These are phyloP conservation scores for Podaxis pistillaris DNA, from an alignment of 768 basidiomycete genomes.

Conservation along the genomic window DNA sequence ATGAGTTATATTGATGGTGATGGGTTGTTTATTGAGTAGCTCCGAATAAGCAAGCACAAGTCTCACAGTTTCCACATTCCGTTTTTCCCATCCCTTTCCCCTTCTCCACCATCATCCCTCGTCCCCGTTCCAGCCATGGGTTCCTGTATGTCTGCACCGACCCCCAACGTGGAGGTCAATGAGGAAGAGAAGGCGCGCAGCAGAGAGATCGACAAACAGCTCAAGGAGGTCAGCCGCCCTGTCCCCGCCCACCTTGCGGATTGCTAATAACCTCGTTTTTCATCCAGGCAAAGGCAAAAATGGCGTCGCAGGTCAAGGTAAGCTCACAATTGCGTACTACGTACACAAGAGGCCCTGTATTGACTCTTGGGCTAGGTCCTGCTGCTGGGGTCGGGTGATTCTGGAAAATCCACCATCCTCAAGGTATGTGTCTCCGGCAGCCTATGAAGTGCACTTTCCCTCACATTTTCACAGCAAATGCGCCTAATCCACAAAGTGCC, in stretches of 20 bases:
- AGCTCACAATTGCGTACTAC: constrained; percentile 14
- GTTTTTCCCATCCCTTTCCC: constrained; percentile 13
- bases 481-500: constrained; percentile 88
- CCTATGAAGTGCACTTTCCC: background rate
- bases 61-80: constrained; percentile 5
- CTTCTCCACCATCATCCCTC: constrained; percentile 3
- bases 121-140: constrained; percentile 50
- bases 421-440: constrained; percentile 34
- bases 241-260: background rate
- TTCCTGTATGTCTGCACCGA: constrained; percentile 68
- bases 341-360: constrained; percentile 2
- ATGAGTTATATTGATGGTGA: constrained; percentile 2
- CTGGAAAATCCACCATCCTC: constrained; percentile 89
- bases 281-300: constrained; percentile 65
- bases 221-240: constrained; percentile 61
- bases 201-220: constrained; percentile 70
- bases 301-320: constrained; percentile 78
- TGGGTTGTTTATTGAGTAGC: background rate
- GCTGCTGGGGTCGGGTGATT: constrained; percentile 89
- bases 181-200: constrained; percentile 70
- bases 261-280: constrained; percentile 7
- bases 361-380: constrained; percentile 54
- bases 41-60: constrained; percentile 1
- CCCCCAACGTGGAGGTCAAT: constrained; percentile 48
- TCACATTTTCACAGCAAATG: constrained; percentile 71